Evolutionary conservation across 1,139 yeast genomes (phyloP).

Genomic region (Casaregolazyma lundiana): DNA sequence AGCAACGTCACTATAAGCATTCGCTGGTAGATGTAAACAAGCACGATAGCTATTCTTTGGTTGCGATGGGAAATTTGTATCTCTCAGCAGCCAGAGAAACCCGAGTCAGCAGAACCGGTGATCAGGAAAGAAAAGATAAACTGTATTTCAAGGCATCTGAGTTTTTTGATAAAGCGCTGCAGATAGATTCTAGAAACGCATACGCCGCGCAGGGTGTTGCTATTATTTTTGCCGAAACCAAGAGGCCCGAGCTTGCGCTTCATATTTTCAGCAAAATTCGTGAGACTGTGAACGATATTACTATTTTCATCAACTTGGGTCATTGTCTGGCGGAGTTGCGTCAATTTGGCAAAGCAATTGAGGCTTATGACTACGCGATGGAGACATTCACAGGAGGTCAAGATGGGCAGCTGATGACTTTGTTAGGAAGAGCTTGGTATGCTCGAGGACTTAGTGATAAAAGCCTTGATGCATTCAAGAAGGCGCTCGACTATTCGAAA

Average conservation of each 20-base stretch:
- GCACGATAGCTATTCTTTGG: conserved; percentile 84
- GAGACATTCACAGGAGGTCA: conserved; percentile 58
- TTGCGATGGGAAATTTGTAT: conserved; percentile 86
- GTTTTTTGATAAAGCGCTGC: conserved; percentile 79
- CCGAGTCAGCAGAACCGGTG: conserved; percentile 49
- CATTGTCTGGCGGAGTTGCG: conserved; percentile 81
- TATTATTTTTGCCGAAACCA: conserved; percentile 84
- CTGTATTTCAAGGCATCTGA: conserved; percentile 87
- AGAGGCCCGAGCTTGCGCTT: conserved; percentile 69
- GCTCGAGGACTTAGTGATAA: conserved; percentile 71
- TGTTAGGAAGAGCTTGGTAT: conserved; percentile 89
- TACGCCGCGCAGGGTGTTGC: conserved; percentile 99
- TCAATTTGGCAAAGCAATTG: conserved; percentile 82
- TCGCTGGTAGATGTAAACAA: conserved; percentile 72
- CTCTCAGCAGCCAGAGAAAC: conserved; percentile 76
- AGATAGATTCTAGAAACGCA: conserved; percentile 78
- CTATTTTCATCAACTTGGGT: conserved; percentile 81
- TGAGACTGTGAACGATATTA: conserved; percentile 80
- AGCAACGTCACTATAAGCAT: conserved; percentile 76
- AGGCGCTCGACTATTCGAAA: conserved; percentile 59
- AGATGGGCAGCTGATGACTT: conserved; percentile 61
- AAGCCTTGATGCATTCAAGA: conserved; percentile 53
- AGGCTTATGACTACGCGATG: conserved; percentile 77
- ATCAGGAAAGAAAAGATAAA: conserved; percentile 63
- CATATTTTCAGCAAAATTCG: conserved; percentile 85